A percentile compares a stretch with the other conserved stretches of the same genome.
Evolutionary conservation across 2,329 filamentous ascomycete species (phyloP).

Genomic region (Colletotrichum noveboracense): DNA sequence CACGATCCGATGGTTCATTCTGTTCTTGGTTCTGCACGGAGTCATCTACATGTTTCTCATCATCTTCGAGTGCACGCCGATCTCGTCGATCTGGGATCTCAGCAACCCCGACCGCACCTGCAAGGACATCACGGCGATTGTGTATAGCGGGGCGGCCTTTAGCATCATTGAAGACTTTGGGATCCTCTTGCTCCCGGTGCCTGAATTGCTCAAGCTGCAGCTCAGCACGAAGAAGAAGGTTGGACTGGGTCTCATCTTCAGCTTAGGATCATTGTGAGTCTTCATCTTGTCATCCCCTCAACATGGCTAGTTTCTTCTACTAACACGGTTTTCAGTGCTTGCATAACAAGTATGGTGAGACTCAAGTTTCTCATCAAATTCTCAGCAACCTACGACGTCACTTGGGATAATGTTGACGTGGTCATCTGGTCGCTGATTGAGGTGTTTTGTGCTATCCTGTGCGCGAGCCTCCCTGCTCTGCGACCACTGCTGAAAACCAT

Average conservation of each 20-base stretch:
- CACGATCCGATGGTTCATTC: neutral
- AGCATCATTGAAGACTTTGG: slow-evolving; percentile 20
- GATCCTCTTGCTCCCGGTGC: slow-evolving; percentile 14
- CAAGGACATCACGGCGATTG: slow-evolving; percentile 5
- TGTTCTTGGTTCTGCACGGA: slow-evolving; percentile 20
- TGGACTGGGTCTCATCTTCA: slow-evolving; percentile 3
- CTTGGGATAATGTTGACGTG: slow-evolving; percentile 32
- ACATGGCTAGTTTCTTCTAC: neutral
- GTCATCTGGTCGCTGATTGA: slow-evolving; percentile 37
- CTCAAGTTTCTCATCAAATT: slow-evolving; percentile 19
- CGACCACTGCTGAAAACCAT: slow-evolving; percentile 33
- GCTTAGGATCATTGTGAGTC: slow-evolving; percentile 20
- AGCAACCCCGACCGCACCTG: neutral
- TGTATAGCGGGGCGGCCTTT: neutral
- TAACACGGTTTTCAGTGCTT: slow-evolving; percentile 1
- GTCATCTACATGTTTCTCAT: slow-evolving; percentile 24
- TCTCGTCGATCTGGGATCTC: slow-evolving; percentile 18
- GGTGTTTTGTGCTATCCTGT: slow-evolving; percentile 40
- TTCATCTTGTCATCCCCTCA: neutral
- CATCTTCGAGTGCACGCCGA: slow-evolving; percentile 17
- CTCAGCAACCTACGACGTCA: neutral
- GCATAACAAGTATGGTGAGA: slow-evolving; percentile 21
- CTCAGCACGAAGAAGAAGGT: slow-evolving; percentile 8
- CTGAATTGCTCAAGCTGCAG: slow-evolving; percentile 5
- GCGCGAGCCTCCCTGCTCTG: slow-evolving; percentile 44